Evolutionary conservation across 345 rosid species (phyloP), one percentile per base, ranked within the genome.

Genomic region (Kernera saxatilis): DNA sequence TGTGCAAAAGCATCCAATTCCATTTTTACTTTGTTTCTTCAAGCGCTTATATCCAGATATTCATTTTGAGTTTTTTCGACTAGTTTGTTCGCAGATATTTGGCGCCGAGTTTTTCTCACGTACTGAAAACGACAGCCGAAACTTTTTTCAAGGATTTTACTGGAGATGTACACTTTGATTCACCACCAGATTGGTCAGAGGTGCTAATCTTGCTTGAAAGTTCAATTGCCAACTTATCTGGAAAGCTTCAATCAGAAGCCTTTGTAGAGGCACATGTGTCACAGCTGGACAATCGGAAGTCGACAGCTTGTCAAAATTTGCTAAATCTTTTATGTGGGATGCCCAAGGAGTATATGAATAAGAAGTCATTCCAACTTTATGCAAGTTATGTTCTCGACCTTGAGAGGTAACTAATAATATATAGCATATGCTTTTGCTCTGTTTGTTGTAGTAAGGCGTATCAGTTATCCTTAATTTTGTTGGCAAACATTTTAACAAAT

Each of bases 11-110:
- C 14, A n/a, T 44, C 54, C 55, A 33, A 4, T 27, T 49, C 32
- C 41, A 32, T 32, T 35, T 67, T 45, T 40, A n/a, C 23, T 70
- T 19, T 30, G 27, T 46, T 13, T 65, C 48, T 50, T 54, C 35
- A 27, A 51, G 43, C 11, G 54, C 74, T 30, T 29, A 53, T 57
- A 29, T 53, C 64, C 8, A 52, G 27, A 37, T 57, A 44, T 35
- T 86, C 51, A 75, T 48, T 48, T 56, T 59, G 63, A 58, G 30
- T 56, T 70, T 70, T 59, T 66, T 80, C 64, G 61, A 64, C 81
- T 84, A 94, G 99, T 85, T 91, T 85, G 93, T 91, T 72, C 71
- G 86, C 90, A 94, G 97, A 85, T 82, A 84, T 78, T 74, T 94
- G 78, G 85, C 93, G 45, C 79, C 86, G 25, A 83, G 82, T 58